Percentiles rank a stretch among this genome's conserved stretches.
These are phyloP conservation scores for Ustilago trichophora DNA, from an alignment of 1,284 basidiomycete genomes.

Conservation along the genomic window DNA sequence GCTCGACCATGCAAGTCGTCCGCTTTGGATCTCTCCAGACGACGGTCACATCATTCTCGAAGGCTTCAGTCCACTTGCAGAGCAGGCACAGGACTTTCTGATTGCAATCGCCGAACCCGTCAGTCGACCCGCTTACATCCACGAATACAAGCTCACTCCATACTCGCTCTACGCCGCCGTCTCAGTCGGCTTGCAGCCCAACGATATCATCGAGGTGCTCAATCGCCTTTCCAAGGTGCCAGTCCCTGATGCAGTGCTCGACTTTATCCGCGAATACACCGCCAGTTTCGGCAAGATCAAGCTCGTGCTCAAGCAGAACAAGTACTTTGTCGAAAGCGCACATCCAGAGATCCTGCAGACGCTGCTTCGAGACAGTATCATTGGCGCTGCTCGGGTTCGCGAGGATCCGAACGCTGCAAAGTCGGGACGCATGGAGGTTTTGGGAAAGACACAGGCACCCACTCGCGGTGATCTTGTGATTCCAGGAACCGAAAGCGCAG, in stretches of 20 bases:
- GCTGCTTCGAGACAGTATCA: slow-evolving; percentile 61
- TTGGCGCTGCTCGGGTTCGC: slow-evolving; percentile 56
- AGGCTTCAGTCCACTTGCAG: slow-evolving; percentile 78
- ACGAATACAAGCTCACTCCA: slow-evolving; percentile 98
- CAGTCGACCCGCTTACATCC: slow-evolving; percentile 95
- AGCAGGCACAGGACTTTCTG: slow-evolving; percentile 97
- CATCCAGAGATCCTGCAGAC: slow-evolving; percentile 63
- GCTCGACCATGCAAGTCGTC: slow-evolving; percentile 60
- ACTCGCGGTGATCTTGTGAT: slow-evolving; percentile 60
- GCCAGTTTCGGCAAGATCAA: slow-evolving; percentile 66
- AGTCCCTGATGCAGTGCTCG: slow-evolving; percentile 58
- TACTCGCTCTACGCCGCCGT: slow-evolving; percentile 98
- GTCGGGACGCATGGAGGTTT: slow-evolving; percentile 41
- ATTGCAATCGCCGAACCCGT: slow-evolving; percentile 98
- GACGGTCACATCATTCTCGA: slow-evolving; percentile 65
- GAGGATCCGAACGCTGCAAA: slow-evolving; percentile 47
- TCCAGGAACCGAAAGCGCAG: slow-evolving; percentile 57
- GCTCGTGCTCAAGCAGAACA: slow-evolving; percentile 66
- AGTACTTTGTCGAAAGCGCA: slow-evolving; percentile 65
- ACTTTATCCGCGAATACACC: slow-evolving; percentile 64
- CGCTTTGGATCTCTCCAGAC: slow-evolving; percentile 65
- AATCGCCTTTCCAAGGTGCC: slow-evolving; percentile 67
- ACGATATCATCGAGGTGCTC: slow-evolving; percentile 94
- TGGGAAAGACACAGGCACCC: slow-evolving; percentile 54
- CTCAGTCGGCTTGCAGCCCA: slow-evolving; percentile 95